These are phyloP conservation scores for Scleromitrula shiraiana DNA, from an alignment of 2,329 filamentous ascomycete species.

Conservation along the genomic window DNA sequence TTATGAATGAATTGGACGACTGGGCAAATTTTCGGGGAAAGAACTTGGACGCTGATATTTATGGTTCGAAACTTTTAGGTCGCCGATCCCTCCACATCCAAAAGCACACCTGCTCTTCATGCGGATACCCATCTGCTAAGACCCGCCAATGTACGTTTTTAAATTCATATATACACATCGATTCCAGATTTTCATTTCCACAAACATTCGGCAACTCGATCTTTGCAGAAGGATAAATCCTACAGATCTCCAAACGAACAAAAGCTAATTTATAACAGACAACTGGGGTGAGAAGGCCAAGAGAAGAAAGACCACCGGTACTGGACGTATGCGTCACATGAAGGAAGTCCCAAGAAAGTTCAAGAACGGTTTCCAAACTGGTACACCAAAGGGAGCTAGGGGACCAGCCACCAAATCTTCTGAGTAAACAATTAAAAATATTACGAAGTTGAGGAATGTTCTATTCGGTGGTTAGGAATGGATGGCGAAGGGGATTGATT, in stretches of 20 bases:
- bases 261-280: conserved; percentile 69
- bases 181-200: too few relatives aligned
- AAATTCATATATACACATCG: conserved; percentile 12
- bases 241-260: too few relatives aligned
- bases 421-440: conserved; percentile 32
- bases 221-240: too few relatives aligned
- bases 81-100: conserved; percentile 98
- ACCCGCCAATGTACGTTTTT: conserved; percentile 88
- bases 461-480: conserved; percentile 24
- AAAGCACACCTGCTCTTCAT: conserved; percentile 94
- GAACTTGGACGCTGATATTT: conserved; percentile 19
- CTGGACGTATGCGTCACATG: conserved; percentile 91
- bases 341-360: conserved; percentile 88
- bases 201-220: too few relatives aligned
- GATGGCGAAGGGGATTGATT: conserved; percentile 13
- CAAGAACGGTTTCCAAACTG: conserved; percentile 96
- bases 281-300: conserved; percentile 99
- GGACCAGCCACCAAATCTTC: conserved; percentile 41
- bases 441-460: conserved; percentile 31
- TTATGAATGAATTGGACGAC: conserved; percentile 3
- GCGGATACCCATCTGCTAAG: conserved; percentile 97
- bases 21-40: background rate
- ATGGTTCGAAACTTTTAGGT: conserved; percentile 44
- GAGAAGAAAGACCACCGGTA: conserved; percentile 98
- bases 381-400: conserved; percentile 75